These are phyloP conservation scores for Plantago elongata DNA, from an alignment of 257 asterid genomes.

Conservation along the genomic window DNA sequence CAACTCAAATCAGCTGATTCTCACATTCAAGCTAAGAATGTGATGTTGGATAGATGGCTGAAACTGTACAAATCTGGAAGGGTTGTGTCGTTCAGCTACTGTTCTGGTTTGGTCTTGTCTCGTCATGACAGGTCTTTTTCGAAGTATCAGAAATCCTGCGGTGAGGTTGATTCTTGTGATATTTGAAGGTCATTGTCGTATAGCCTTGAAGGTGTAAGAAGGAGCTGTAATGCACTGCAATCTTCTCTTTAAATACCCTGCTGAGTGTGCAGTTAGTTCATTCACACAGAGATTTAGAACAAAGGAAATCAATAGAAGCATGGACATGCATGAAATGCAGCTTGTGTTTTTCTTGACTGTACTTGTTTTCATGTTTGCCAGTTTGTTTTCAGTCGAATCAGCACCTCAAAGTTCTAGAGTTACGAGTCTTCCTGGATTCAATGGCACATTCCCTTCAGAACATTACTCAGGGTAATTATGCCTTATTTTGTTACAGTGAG, in stretches of 20 bases:
- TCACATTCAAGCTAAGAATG: too few relatives aligned
- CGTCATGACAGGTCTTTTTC: too few relatives aligned
- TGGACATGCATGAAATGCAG: conserved; percentile 16
- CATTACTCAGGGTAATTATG: conserved; percentile 45
- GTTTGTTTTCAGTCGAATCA: conserved; percentile 24
- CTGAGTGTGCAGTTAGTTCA: background rate
- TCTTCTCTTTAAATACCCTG: conserved; percentile 4
- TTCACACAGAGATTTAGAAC: background rate
- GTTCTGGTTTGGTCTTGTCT: too few relatives aligned
- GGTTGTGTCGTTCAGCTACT: too few relatives aligned
- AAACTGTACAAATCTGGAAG: too few relatives aligned
- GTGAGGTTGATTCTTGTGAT: too few relatives aligned
- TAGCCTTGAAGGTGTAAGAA: too few relatives aligned
- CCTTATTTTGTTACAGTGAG: background rate
- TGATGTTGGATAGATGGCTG: too few relatives aligned
- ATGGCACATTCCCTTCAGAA: conserved; percentile 49
- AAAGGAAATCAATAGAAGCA: conserved; percentile 9
- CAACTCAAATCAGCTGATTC: too few relatives aligned
- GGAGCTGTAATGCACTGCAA: background rate
- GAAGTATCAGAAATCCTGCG: too few relatives aligned
- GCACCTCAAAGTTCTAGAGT: conserved; percentile 38
- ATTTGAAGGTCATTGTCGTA: too few relatives aligned
- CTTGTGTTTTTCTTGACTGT: conserved; percentile 2
- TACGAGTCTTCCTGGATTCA: conserved; percentile 43
- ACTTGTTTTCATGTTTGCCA: conserved; percentile 23